Evolutionary conservation across 768 basidiomycete species (phyloP), one percentile per base, ranked within the genome.

Genomic region (Lactarius sp.): DNA sequence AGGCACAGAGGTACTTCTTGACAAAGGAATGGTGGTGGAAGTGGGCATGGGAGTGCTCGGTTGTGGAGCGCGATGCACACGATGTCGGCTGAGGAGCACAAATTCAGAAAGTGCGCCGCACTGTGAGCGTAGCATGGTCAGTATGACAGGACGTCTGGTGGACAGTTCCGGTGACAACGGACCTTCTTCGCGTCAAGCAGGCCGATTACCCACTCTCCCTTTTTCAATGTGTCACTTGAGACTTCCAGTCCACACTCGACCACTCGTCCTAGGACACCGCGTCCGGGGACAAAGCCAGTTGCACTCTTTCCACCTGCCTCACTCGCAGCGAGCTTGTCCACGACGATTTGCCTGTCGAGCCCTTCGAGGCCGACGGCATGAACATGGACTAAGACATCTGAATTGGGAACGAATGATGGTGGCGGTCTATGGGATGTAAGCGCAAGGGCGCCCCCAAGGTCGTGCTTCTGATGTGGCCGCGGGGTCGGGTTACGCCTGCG

Each of bases 101-200:
- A 92, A 96, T 75, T 97, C 92, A n/a, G 91, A 81, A 22, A 96
- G 80, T 6, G 90, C 90, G 54, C 94, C 94, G 68, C 84, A 87
- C 91, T 94, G 67, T 22, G 54, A 16, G 56, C 50, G 31, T 20
- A 42, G 27, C 31, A 42, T 55, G 46, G 64, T 69, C 44, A 72
- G 68, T 16, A 56, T 27, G 69, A 64, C 52, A 70, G 60, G 27
- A 67, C 20, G 22, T 22, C 55, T 14, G 18, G 46, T 8, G 22
- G 60, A 59, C 56, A 61, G 4, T 46, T 18, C 52, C 47, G 64
- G 46, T 58, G 66, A 58, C 27, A 50, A 49, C 44, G 68, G 66
- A 93, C 94, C 86, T 92, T 94, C 66, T 81, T 79, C 12, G 89
- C 79, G 70, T 94, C 89, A 71, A 89, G 72, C 65, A 94, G 69